phyloP scores from a whole-genome alignment of 495 filamentous ascomycete species.

The Cairneyella variabilis region DNA sequence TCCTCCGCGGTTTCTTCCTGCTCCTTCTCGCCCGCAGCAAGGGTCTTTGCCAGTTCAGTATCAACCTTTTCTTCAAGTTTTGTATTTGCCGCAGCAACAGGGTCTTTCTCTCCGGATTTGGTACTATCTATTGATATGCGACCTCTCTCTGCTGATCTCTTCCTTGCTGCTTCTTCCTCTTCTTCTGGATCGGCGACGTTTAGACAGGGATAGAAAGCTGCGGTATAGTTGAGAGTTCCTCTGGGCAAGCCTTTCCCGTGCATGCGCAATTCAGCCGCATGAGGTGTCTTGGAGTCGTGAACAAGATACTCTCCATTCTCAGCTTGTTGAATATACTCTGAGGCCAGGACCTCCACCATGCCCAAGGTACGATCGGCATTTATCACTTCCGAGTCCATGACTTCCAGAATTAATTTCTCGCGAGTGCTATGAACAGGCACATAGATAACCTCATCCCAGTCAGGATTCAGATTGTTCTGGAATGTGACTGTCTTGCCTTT shows the following conservation, averaged over 20 bases:
- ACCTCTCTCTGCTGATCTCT: slow-evolving; percentile 24
- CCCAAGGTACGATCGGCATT: slow-evolving; percentile 86
- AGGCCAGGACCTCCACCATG: slow-evolving; percentile 64
- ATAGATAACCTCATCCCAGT: slow-evolving; percentile 95
- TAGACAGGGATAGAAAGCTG: slow-evolving; percentile 84
- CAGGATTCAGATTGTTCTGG: slow-evolving; percentile 90
- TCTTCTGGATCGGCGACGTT: slow-evolving; percentile 90
- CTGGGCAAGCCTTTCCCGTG: slow-evolving; percentile 65
- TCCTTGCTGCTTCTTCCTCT: slow-evolving; percentile 57
- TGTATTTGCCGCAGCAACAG: slow-evolving; percentile 13
- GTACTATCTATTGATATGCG: slow-evolving; percentile 16
- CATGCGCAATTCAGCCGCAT: slow-evolving; percentile 59
- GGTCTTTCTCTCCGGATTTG: slow-evolving; percentile 2
- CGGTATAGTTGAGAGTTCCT: slow-evolving; percentile 78
- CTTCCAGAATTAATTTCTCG: slow-evolving; percentile 82
- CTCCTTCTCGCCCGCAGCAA: slow-evolving; percentile 47
- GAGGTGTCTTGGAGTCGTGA: slow-evolving; percentile 66
- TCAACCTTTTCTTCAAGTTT: slow-evolving; percentile 26
- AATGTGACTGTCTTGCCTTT: slow-evolving; percentile 92
- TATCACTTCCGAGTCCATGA: slow-evolving; percentile 93
- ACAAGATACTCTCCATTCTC: slow-evolving; percentile 79
- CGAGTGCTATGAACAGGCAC: slow-evolving; percentile 83
- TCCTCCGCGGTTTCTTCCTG: slow-evolving; percentile 44
- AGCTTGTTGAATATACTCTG: slow-evolving; percentile 74
- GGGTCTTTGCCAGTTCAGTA: slow-evolving; percentile 32